Evolutionary conservation across 768 basidiomycete genomes (phyloP).

Genomic region (Boletus pseudo-olivaceus): DNA sequence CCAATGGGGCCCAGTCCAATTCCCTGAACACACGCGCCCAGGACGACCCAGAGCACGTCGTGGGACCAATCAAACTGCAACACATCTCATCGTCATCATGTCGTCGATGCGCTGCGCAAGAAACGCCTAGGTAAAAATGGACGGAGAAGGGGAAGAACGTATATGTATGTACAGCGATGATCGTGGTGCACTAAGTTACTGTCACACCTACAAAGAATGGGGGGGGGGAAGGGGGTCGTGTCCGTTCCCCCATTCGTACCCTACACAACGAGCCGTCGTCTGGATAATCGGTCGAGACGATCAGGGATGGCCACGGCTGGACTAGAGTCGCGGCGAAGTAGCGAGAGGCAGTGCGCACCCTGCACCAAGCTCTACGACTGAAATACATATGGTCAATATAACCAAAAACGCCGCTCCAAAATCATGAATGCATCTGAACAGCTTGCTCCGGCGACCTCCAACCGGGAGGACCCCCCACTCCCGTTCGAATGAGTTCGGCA

Average conservation of each 20-base stretch:
- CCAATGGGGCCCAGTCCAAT: conserved; percentile 48
- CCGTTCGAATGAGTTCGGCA: conserved; percentile 59
- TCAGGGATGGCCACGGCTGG: conserved; percentile 45
- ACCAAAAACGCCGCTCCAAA: background rate
- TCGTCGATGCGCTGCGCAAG: conserved; percentile 7
- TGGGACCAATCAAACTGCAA: conserved; percentile 68
- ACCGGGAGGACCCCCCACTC: conserved; percentile 46
- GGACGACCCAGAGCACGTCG: conserved; percentile 39
- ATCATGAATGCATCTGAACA: background rate
- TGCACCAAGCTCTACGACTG: conserved; percentile 71
- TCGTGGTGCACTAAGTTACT: background rate
- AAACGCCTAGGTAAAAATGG: conserved; percentile 6
- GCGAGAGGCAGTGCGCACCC: conserved; percentile 66
- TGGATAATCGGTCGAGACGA: conserved; percentile 69
- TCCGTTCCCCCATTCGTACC: conserved; percentile 67
- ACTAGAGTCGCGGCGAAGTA: conserved; percentile 52
- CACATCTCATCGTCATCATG: conserved; percentile 27
- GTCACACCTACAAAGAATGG: conserved; percentile 46
- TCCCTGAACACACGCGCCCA: conserved; percentile 53
- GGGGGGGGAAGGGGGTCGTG: conserved; percentile 36
- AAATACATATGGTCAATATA: background rate
- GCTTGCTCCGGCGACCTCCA: conserved; percentile 39
- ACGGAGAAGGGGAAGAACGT: background rate
- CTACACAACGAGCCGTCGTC: conserved; percentile 44
- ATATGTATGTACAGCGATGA: background rate